Base-by-base conservation (phyloP, 192 early-diverging fungal genomes). In the Dissophora ornata region DNA sequence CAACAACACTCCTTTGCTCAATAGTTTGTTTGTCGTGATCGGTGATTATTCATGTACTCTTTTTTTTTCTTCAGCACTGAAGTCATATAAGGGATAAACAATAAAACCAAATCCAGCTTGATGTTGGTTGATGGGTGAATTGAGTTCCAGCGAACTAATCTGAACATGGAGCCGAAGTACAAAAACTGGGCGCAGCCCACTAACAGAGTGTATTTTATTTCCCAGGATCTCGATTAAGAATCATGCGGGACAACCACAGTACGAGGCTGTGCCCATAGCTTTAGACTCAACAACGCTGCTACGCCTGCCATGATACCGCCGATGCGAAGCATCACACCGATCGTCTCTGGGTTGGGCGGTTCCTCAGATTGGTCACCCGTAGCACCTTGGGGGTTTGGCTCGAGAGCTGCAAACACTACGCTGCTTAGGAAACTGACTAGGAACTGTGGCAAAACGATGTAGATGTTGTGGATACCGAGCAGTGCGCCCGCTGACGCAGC, bases 401-500 rank as follows among this genome's bases (percentile, higher is more conserved):
- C 92, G 50, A 95, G 84, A 13, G 91, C 60, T 9, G 85, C 86
- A 86, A 98, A 98, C 11, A 97, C 71, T 32, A 97, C 62, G 66
- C 89, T 91, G 79, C 90, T 93, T 36, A 95, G 62, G 46, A 96
- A 87, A 7, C 93, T 95, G 10, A 91, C 90, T 3, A 96, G 63
- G 57, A 99, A 95, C 67, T 99, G 97, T 9, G 97, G 97, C 16
- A 97, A 32, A 0, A 96, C 94, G 57, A 97, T 90, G 79, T 94
- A 97, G 45, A 98, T 91, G 71, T 99, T 99, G 74, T 97, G 95
- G 49, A 98, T 95, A 12, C 96, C 97, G 19, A 97, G 82, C 16
- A 96, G 80, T 3, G 93, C 86, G 10, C 92, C 92, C 6, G 92
- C 87, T 10, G 91, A 90, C 12, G 85, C 15, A 2, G 42, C 61